Conservation (phyloP, 805 yeast species). For the Groenewaldozyma tartarivorans region DNA sequence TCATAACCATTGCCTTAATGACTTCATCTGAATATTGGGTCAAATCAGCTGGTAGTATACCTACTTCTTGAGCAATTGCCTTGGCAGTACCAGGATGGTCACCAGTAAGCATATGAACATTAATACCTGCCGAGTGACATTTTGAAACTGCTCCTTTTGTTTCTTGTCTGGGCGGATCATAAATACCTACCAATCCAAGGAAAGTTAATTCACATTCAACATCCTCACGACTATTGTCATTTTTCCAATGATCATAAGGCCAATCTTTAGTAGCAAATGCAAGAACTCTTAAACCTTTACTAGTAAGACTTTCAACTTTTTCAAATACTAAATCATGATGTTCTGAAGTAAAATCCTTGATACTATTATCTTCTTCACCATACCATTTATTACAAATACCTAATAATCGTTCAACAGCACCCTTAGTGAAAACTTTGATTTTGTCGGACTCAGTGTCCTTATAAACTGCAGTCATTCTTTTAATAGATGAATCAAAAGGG, state of each 20-base stretch:
- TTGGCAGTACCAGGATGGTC: conserved; percentile 72
- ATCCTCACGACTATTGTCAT: conserved; percentile 25
- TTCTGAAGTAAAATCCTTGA: conserved; percentile 26
- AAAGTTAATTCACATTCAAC: conserved; percentile 49
- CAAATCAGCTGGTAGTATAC: conserved; percentile 56
- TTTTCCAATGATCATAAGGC: conserved; percentile 9
- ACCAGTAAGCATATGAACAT: conserved; percentile 76
- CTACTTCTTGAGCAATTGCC: conserved; percentile 76
- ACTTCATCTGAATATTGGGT: conserved; percentile 44
- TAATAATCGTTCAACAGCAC: conserved; percentile 67
- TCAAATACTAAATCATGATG: conserved; percentile 37
- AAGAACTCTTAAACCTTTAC: conserved; percentile 61
- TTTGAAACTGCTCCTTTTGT: conserved; percentile 52
- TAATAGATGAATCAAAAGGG: conserved; percentile 67
- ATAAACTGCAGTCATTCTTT: conserved; percentile 62
- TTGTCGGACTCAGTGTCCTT: conserved; percentile 24
- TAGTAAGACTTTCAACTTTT: conserved; percentile 50
- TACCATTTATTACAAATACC: conserved; percentile 48
- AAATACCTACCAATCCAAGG: conserved; percentile 65
- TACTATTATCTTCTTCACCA: not conserved
- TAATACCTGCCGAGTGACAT: conserved; percentile 68
- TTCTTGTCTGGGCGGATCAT: conserved; percentile 72
- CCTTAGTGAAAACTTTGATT: conserved; percentile 46
- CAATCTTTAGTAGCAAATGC: conserved; percentile 48
- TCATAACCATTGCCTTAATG: conserved; percentile 60